These are phyloP conservation scores for Xerocomus tenax DNA, from an alignment of 1,284 basidiomycete genomes.

Conservation along the genomic window DNA sequence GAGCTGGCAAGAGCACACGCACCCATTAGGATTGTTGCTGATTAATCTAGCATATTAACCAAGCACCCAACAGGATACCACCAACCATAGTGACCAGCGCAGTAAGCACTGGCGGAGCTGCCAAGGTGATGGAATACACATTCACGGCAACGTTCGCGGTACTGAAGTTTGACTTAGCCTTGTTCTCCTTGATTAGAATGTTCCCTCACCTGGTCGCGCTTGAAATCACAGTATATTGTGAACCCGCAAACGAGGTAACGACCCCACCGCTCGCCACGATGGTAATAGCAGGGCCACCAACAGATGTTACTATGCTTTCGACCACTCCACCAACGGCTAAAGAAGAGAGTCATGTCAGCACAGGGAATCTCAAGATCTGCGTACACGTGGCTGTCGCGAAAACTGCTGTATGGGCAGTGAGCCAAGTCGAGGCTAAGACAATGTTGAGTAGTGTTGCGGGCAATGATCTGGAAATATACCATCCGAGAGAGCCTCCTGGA, in stretches of 20 bases:
- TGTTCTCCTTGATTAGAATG: background rate
- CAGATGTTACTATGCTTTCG: constrained; percentile 32
- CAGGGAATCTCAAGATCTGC: constrained; percentile 15
- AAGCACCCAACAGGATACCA: constrained; percentile 28
- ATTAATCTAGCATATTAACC: constrained; percentile 25
- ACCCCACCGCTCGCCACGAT: constrained; percentile 38
- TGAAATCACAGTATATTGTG: constrained; percentile 28
- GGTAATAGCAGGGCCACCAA: constrained; percentile 47
- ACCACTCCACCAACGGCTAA: constrained; percentile 39
- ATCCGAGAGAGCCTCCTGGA: constrained; percentile 20
- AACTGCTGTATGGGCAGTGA: constrained; percentile 19
- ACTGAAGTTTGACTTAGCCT: constrained; percentile 3
- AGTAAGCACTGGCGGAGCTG: constrained; percentile 8
- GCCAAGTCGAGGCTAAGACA: constrained; percentile 19
- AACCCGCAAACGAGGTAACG: constrained; percentile 34
- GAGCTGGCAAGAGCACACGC: background rate
- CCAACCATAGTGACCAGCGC: constrained; percentile 31
- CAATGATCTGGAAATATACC: constrained; percentile 6
- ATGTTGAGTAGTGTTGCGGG: background rate
- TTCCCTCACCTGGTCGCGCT: constrained; percentile 14
- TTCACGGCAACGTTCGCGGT: constrained; percentile 12
- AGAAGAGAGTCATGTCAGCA: background rate
- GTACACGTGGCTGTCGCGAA: constrained; percentile 45
- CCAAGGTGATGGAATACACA: constrained; percentile 2
- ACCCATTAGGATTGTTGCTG: background rate